Percentiles rank a stretch among this genome's conserved stretches.
These are phyloP conservation scores for Albatrellus ellisii DNA, from an alignment of 768 basidiomycete species.

Conservation along the genomic window DNA sequence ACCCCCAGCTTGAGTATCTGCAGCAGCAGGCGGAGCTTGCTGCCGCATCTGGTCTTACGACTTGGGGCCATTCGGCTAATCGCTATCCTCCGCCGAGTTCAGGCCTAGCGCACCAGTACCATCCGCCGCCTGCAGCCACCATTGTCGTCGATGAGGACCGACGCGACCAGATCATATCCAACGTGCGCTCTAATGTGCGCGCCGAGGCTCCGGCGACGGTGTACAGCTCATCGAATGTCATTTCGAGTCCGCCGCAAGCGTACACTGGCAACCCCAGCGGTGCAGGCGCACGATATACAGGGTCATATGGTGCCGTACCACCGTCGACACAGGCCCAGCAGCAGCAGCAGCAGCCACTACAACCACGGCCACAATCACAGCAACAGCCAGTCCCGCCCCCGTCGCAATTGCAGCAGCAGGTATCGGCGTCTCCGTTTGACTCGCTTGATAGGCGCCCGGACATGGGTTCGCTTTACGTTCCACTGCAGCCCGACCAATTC, in stretches of 20 bases:
- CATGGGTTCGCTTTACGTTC: slow-evolving; percentile 59
- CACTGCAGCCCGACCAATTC: slow-evolving; percentile 77
- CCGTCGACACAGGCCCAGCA: slow-evolving; percentile 17
- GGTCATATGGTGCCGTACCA: slow-evolving; percentile 29
- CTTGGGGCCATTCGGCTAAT: slow-evolving; percentile 31
- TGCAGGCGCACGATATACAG: slow-evolving; percentile 43
- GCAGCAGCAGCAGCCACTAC: slow-evolving; percentile 9
- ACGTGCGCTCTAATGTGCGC: slow-evolving; percentile 52
- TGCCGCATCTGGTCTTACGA: slow-evolving; percentile 43
- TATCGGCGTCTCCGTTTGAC: slow-evolving; percentile 36
- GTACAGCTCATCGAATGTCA: slow-evolving; percentile 28
- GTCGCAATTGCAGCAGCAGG: slow-evolving; percentile 22
- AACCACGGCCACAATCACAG: slow-evolving; percentile 17
- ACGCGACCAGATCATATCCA: slow-evolving; percentile 72
- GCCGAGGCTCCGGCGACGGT: slow-evolving; percentile 22
- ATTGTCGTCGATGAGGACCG: slow-evolving; percentile 60
- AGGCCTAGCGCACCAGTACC: slow-evolving; percentile 52
- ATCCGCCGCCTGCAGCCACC: slow-evolving; percentile 43
- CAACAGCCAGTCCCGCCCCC: slow-evolving; percentile 16
- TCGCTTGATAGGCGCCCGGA: slow-evolving; percentile 50
- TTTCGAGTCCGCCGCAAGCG: slow-evolving; percentile 66
- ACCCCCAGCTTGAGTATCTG: slow-evolving; percentile 82
- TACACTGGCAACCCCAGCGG: slow-evolving; percentile 35
- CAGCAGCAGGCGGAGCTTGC: slow-evolving; percentile 89
- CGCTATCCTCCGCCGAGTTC: slow-evolving; percentile 55